Base-by-base conservation (phyloP, 306 rosid genomes). In the Hippophae rhamnoides region DNA sequence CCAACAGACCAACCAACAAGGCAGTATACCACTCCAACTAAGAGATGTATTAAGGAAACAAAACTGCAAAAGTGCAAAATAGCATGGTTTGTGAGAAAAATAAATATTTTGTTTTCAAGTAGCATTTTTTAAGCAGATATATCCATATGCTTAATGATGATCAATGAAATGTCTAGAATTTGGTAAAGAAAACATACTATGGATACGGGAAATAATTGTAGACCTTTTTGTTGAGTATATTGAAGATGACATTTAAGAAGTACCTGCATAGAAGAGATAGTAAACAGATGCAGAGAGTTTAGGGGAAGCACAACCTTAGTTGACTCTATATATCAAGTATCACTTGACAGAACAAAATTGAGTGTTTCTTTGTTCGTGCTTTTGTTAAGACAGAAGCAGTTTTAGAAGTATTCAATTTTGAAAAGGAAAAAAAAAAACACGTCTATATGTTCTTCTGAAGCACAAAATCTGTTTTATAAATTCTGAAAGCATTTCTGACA, bases 191-290 rank as follows among this genome's bases (percentile, higher is more conserved):
- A 9, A 70, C 96, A 63, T 81, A 90, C 96, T 76, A 92, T 7
- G 98, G 98, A 66, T 92, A 92, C 42, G 98, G 98, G 75, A 92
- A 92, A 50, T 92, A 92, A 52, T 92, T 92, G 57, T 92, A 92
- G 75, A 92, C 84, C 79, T 85, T 92, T 84, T 92, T 92, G 86
- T 92, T 92, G 75, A 92, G 76, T 47, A 92, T 92, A 72, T 92
- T 92, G 70, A 92, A 92, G 68, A 92, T 92, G 63, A 92, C 98
- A 61, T 92, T 92, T 69, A 92, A 71, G 51, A 92, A 85, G 80
- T 92, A 87, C 98, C 95, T 92, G 78, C 79, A 61, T 40, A 50
- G 44, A 72, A 54, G 57, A 42, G 65, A 60, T 51, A 18, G 57
- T 4, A 13, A 26, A 51, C 47, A 71, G 70, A 53, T 18, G 71